Percentiles rank a stretch among this genome's conserved stretches.
These are phyloP conservation scores for Barnettozyma vustinii DNA, from an alignment of 805 yeast species.

Conservation along the genomic window DNA sequence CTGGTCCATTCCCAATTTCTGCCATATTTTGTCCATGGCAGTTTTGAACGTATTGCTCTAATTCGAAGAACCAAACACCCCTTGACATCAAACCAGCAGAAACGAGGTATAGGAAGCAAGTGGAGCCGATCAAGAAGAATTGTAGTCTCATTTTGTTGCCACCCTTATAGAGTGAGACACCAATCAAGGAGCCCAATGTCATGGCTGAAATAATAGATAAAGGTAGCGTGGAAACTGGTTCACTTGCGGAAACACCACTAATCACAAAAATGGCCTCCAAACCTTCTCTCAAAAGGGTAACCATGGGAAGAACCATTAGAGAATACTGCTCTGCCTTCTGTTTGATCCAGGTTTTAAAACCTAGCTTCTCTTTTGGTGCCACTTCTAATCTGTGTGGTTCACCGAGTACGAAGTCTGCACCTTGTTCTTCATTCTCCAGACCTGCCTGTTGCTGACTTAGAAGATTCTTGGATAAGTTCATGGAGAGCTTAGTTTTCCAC, in stretches of 20 bases:
- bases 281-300: slow-evolving; percentile 86
- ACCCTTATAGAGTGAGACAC: slow-evolving; percentile 63
- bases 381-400: slow-evolving; percentile 9
- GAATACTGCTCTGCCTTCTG: slow-evolving; percentile 49
- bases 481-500: slow-evolving; percentile 68
- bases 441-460: slow-evolving; percentile 12
- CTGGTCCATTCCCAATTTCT: slow-evolving; percentile 90
- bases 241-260: slow-evolving; percentile 81
- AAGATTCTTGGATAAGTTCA: slow-evolving; percentile 44
- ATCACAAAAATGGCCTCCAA: slow-evolving; percentile 87
- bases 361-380: background rate
- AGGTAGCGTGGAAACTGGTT: slow-evolving; percentile 60
- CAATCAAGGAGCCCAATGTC: slow-evolving; percentile 56
- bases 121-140: slow-evolving; percentile 65
- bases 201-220: slow-evolving; percentile 59
- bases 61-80: slow-evolving; percentile 88
- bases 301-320: slow-evolving; percentile 70
- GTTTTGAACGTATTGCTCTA: slow-evolving; percentile 63
- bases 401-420: slow-evolving; percentile 11
- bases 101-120: slow-evolving; percentile 78
- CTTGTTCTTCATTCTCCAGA: slow-evolving; percentile 12
- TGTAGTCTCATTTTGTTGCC: slow-evolving; percentile 77
- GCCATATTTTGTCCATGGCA: slow-evolving; percentile 82
- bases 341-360: slow-evolving; percentile 13
- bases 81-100: slow-evolving; percentile 85